These are phyloP conservation scores for Pythium phragmiticola DNA, from an alignment of 352 stramenopile genomes.

Conservation along the genomic window DNA sequence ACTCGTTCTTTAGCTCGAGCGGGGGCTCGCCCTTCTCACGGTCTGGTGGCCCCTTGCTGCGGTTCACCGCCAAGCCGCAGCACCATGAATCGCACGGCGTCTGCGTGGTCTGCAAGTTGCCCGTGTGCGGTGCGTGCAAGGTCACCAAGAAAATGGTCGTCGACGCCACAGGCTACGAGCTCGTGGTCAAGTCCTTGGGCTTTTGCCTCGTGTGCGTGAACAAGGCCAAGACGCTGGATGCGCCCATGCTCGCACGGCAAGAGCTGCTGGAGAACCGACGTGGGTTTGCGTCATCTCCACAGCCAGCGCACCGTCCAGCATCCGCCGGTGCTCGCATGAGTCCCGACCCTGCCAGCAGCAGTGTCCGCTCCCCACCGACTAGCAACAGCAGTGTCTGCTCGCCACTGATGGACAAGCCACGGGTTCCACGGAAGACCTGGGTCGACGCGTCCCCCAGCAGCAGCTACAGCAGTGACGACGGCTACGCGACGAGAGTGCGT, in stretches of 20 bases:
- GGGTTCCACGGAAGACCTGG: neutral
- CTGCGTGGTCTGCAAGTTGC: constrained; percentile 24
- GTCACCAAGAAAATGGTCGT: constrained; percentile 23
- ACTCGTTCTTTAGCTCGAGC: constrained; percentile 20
- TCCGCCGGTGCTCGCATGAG: neutral
- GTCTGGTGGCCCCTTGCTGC: neutral
- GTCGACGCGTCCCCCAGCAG: neutral
- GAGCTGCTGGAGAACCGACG: constrained; percentile 15
- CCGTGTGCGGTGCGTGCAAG: constrained; percentile 22
- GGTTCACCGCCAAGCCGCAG: constrained; percentile 1
- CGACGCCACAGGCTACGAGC: constrained; percentile 11
- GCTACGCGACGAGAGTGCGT: neutral
- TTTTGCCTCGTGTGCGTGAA: constrained; percentile 25
- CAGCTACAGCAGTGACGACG: constrained; percentile 15
- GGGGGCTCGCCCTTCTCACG: constrained; percentile 7
- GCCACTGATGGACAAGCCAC: neutral
- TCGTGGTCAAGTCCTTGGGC: constrained; percentile 15
- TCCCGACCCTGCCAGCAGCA: neutral
- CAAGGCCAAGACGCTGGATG: constrained; percentile 19
- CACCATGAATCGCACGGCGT: constrained; percentile 12
- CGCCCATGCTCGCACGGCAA: constrained; percentile 16
- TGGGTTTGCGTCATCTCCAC: neutral
- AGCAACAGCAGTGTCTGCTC: neutral
- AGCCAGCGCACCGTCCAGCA: neutral
- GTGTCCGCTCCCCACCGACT: neutral